Evolutionary conservation across 768 basidiomycete genomes (phyloP), one percentile per base, ranked within the genome.

Genomic region (Lentinula detonsa): DNA sequence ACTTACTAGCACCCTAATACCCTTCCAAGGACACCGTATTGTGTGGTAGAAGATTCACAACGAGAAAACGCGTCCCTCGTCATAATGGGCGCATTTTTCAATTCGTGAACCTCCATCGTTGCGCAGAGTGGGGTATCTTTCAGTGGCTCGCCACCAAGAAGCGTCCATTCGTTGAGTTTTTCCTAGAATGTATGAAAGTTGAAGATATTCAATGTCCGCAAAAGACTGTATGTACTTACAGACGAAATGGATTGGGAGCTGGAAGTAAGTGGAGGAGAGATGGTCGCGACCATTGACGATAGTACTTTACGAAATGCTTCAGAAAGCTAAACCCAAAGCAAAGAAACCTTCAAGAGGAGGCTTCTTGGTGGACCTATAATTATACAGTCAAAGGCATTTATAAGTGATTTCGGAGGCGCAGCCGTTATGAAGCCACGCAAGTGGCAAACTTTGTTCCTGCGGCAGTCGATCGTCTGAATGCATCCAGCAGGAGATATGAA

Each of bases 11-110:
- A 78, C 0, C 75, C 70, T 2, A 84, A 15, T 0, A 77, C 67
- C 3, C 76, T 74, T 0, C 88, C 88, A 0, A 89, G 64, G 1
- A 90, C 80, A 0, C 87, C 88, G 61, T 90, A 87, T 63, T 89
- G 88, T 0, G 76, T 72, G n/a, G 68, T 69, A 2, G 73, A 69
- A 23, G 70, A 72, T n/a, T 70, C 70, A 3, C 74, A 71, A 0
- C 67, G 62, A 13, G 75, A 65, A 45, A 76, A 76, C 0, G 83
- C 85, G n/a, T 79, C 81, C 13, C 80, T 75, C 1, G 80, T 83
- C 9, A 85, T 69, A 18, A 85, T 65, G 0, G 85, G 85, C 0
- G 85, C 81, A 0, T 83, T 84, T 1, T 65, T 64, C 0, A 75
- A 28, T 50, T 80, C 80, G 56, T 81, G 78, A 2, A 35, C 59